Evolutionary conservation across 169 alveolate species (phyloP).

Genomic region (Amoebophrya sp.): DNA sequence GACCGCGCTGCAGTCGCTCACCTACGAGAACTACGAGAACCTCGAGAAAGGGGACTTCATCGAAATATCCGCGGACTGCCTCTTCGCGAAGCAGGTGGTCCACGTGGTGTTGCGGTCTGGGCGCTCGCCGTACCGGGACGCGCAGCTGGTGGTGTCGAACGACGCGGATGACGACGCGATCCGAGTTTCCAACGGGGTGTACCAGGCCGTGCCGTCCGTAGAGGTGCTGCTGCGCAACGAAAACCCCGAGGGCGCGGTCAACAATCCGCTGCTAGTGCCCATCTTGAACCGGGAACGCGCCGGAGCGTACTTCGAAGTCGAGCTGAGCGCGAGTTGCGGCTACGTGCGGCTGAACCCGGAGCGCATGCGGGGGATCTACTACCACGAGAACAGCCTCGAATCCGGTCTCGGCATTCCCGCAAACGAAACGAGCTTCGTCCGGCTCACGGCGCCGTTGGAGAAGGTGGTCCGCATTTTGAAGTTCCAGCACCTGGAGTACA

Average conservation of each 20-base stretch:
- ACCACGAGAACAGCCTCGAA: not conserved
- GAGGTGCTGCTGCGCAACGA: not conserved
- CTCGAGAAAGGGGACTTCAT: not conserved
- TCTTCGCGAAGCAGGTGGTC: not conserved
- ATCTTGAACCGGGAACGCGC: not conserved
- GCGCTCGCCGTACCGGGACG: not conserved
- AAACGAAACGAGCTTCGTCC: not conserved
- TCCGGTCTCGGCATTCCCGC: not conserved
- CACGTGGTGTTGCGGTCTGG: not conserved
- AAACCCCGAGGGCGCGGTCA: not conserved
- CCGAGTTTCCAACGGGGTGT: not conserved
- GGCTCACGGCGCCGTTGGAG: not conserved
- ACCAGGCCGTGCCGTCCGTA: not conserved
- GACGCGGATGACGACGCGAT: not conserved
- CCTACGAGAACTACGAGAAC: not conserved
- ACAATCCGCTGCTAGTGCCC: not conserved
- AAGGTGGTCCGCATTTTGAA: not conserved
- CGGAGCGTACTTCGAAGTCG: not conserved
- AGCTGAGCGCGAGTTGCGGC: not conserved
- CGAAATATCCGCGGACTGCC: not conserved
- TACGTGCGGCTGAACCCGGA: not conserved
- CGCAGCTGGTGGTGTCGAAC: not conserved
- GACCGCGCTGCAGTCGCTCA: not conserved
- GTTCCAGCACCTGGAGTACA: not conserved
- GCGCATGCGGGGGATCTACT: not conserved